Evolutionary conservation across 106 monocot species (phyloP), one percentile per base, ranked within the genome.

Genomic region (Hemerocallis citrina): DNA sequence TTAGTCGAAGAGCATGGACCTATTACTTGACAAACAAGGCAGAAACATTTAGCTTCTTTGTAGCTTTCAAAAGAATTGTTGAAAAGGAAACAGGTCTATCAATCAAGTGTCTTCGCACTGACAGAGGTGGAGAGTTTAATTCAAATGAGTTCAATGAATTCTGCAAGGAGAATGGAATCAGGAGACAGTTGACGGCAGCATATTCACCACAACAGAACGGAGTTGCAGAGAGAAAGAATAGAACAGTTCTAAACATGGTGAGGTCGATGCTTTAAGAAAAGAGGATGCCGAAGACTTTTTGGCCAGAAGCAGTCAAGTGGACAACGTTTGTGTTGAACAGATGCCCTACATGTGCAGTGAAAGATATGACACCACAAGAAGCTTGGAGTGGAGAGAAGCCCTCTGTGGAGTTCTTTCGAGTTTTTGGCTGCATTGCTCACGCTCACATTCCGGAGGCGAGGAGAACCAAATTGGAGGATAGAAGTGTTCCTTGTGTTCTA

Each of bases 311-410:
- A 54, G 54, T 54, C 24, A 54, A 54, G 24, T 54, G 54, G 54
- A 54, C 27, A 9, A 63, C 46, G 16, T 25, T 45, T 63, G 16
- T 45, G n/a, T 43, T 63, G 63, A 63, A 63, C 3, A 63, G 41
- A 63, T 45, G 45, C 16, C 31, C 63, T 19, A 43, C 27, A 23
- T 46, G 44, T 63, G 3, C 45, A 45, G 24, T 61, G n/a, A 21
- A 25, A 21, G 22, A 40, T 24, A 25, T 61, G 40, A 61, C 61
- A 41, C 35, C 20, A 24, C 24, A 58, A 17, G 58, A 61, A 42
- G 39, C 44, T 3, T 63, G 46, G 27, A 63, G 46, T 32, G 45
- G 63, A 16, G 17, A 45, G 5, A 63, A n/a, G 11, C 63, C 15
- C 5, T 0, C 6, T 0, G 24, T 63, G 0, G 43, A 43, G 6